Evolutionary conservation across 2,329 filamentous ascomycete species (phyloP), one percentile per base, ranked within the genome.

Genomic region (Amauroascus verrucosus): DNA sequence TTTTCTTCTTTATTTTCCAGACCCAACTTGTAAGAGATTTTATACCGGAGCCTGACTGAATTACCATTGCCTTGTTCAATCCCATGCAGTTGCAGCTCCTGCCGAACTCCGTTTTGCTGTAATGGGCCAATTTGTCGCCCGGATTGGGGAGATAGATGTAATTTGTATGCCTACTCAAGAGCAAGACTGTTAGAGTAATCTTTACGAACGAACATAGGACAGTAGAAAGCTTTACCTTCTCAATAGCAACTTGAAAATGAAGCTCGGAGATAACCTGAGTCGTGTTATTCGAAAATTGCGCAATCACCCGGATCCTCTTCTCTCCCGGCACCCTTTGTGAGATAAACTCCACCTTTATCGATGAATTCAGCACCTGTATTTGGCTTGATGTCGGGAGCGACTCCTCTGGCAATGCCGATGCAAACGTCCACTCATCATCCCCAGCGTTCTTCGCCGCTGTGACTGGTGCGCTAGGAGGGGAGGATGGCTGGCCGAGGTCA

Each of bases 381-480:
- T 80, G 80, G 59, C 87, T 80, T 48, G 81, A 77, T 50, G 71
- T 76, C 1, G 83, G 81, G 32, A 81, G 77, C 56, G 70, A 63
- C 69, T 26, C 69, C 54, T 80, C 76, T 2, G 91, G 91, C 13
- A 96, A 76, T 0, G 91, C 84, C 0, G 91, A 97, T 2, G 87
- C 82, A 67, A 97, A 97, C 22, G 82, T 86, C 90, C 91, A 97
- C 64, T 97, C 91, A 59, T 97, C 91, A 48, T 96, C 91, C 44
- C 86, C 81, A 48, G 67, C 60, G 6, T 66, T 57, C 28, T 73
- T 74, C 6, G 72, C 63, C 44, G 63, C 59, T 54, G 58, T 63
- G 58, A 54, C 62, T 63, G 56, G 18, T 62, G 58, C 59, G 63
- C 44, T 62, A 38, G 30, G 30, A 30, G 54, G 22, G 49, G 58